phyloP scores from a whole-genome alignment of 352 stramenopile species.

The Phytophthora fragariaefolia region DNA sequence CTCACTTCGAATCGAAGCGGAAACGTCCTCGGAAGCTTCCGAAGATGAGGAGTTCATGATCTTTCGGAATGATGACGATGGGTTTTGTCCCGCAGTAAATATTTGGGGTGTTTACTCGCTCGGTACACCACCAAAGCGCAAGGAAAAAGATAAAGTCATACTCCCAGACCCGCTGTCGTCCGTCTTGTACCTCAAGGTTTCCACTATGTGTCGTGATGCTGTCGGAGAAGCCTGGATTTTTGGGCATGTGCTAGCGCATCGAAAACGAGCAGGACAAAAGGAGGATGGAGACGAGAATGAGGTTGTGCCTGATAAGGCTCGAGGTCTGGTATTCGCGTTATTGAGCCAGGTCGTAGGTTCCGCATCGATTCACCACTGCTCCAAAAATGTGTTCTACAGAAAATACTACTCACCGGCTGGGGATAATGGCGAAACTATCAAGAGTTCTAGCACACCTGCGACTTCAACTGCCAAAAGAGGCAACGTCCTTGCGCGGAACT shows the following conservation, averaged over 20 bases:
- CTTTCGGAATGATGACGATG: conserved; percentile 36
- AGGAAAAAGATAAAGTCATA: conserved; percentile 18
- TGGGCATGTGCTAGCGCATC: conserved; percentile 25
- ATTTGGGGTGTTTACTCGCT: conserved; percentile 41
- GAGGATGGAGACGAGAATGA: conserved; percentile 27
- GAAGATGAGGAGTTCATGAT: conserved; percentile 36
- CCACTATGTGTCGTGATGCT: conserved; percentile 37
- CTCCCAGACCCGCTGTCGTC: conserved; percentile 29
- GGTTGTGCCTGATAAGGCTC: conserved; percentile 23
- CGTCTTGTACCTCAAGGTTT: conserved; percentile 33
- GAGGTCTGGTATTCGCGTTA: conserved; percentile 32
- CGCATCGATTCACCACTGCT: conserved; percentile 37
- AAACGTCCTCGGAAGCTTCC: neutral
- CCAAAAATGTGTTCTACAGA: conserved; percentile 31
- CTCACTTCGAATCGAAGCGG: conserved; percentile 35
- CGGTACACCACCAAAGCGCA: conserved; percentile 10
- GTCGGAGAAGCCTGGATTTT: conserved; percentile 39
- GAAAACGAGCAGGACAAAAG: conserved; percentile 9
- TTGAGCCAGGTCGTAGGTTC: conserved; percentile 30
- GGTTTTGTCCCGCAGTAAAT: conserved; percentile 45
- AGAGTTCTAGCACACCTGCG: neutral
- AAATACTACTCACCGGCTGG: conserved; percentile 20
- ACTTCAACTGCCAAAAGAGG: conserved; percentile 10
- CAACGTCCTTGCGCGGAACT: conserved; percentile 6
- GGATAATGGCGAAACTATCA: neutral